Evolutionary conservation across 2,329 filamentous ascomycete genomes (phyloP).

Genomic region (Ophiostoma populinum): DNA sequence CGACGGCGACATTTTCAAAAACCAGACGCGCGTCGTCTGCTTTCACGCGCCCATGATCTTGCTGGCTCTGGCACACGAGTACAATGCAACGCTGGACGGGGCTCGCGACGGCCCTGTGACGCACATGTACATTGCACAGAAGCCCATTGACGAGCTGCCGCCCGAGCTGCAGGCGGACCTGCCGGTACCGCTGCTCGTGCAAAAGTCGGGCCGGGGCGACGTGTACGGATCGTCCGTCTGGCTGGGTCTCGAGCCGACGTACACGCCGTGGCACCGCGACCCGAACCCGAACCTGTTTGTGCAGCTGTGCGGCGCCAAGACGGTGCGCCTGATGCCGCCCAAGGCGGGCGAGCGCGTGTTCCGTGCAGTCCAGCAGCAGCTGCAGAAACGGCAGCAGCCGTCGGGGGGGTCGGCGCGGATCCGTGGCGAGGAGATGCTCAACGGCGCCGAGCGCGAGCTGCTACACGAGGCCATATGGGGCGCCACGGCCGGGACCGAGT

Average conservation of each 20-base stretch:
- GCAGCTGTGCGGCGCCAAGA: constrained; percentile 60
- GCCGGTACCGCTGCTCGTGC: constrained; percentile 47
- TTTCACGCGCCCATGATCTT: constrained; percentile 46
- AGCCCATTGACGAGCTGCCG: constrained; percentile 53
- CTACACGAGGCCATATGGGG: constrained; percentile 58
- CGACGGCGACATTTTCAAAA: no score
- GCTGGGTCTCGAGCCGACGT: constrained; percentile 74
- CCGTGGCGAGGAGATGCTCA: constrained; percentile 82
- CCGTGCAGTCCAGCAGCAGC: constrained; percentile 24
- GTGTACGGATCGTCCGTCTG: constrained; percentile 79
- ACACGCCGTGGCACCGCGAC: constrained; percentile 80
- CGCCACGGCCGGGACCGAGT: not conserved
- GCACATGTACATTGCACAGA: constrained; percentile 76
- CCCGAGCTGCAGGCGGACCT: constrained; percentile 43
- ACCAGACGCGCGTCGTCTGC: no score
- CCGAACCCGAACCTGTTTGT: constrained; percentile 89
- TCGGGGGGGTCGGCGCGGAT: constrained; percentile 26
- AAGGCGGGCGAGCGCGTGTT: constrained; percentile 47
- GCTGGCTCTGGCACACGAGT: constrained; percentile 39
- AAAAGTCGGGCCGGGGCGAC: constrained; percentile 41
- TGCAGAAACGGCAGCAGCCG: constrained; percentile 16
- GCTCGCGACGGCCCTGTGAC: constrained; percentile 10
- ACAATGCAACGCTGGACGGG: constrained; percentile 27
- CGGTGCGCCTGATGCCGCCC: constrained; percentile 54
- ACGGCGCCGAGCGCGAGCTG: constrained; percentile 48